These are phyloP conservation scores for Zostera marina DNA, from an alignment of 116 monocot genomes.

Conservation along the genomic window DNA sequence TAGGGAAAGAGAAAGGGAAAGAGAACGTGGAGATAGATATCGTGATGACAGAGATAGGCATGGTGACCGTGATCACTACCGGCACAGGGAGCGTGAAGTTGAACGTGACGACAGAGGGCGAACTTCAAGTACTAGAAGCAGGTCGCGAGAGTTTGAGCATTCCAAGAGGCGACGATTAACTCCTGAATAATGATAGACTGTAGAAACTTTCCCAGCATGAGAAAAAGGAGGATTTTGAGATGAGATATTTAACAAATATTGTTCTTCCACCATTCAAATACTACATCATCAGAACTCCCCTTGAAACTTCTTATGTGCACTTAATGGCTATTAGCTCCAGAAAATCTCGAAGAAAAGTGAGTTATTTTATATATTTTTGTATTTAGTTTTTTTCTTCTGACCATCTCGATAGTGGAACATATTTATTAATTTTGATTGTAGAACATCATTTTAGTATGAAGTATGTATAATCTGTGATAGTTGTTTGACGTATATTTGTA, in stretches of 20 bases:
- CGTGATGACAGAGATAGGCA: conserved; percentile 30
- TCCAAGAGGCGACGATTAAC: conserved; percentile 15
- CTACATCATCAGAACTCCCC: no score
- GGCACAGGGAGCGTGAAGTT: conserved; percentile 19
- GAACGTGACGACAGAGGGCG: conserved; percentile 63
- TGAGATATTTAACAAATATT: neutral
- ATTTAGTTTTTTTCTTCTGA: no score
- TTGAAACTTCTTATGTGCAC: no score
- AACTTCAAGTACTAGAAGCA: conserved; percentile 50
- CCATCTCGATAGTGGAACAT: no score
- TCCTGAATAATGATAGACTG: neutral
- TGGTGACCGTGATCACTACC: conserved; percentile 13
- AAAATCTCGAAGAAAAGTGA: no score
- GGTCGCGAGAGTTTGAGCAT: conserved; percentile 21
- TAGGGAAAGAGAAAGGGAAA: conserved; percentile 26
- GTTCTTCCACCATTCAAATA: no score
- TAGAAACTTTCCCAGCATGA: conserved; percentile 5
- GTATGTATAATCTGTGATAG: no score
- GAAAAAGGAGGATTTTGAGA: conserved; percentile 5
- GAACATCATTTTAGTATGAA: no score
- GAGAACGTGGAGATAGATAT: conserved; percentile 29
- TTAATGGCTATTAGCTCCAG: no score
- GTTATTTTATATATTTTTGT: no score
- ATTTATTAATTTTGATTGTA: no score
- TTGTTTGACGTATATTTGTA: no score